A percentile compares a stretch with the other conserved stretches of the same genome.
Evolutionary conservation across 1,139 yeast species (phyloP).

Genomic region (Nakaseomyces sp.): DNA sequence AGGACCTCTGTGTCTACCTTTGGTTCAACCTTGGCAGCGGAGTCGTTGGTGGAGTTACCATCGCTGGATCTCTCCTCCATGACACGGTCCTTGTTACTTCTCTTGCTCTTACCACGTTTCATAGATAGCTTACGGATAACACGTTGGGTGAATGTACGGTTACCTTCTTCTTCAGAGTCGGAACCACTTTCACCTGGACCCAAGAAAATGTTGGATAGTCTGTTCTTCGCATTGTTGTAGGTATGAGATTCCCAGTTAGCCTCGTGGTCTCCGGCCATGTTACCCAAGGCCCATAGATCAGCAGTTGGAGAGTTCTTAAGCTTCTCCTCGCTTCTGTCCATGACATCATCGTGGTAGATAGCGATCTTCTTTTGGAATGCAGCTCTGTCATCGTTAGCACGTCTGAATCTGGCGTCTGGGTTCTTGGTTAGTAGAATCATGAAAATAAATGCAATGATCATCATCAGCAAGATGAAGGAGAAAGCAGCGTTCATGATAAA

Average conservation of each 20-base stretch:
- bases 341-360: background rate
- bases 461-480: slow-evolving; percentile 51
- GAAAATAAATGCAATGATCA: slow-evolving; percentile 50
- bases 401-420: slow-evolving; percentile 76
- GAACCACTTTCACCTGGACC: slow-evolving; percentile 1
- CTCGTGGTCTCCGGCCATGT: slow-evolving; percentile 64
- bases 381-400: slow-evolving; percentile 76
- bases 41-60: slow-evolving; percentile 2
- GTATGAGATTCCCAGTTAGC: slow-evolving; percentile 43
- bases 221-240: background rate
- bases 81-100: background rate
- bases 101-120: slow-evolving; percentile 13
- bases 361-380: slow-evolving; percentile 63
- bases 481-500: slow-evolving; percentile 73
- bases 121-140: slow-evolving; percentile 22
- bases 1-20: background rate
- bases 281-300: slow-evolving; percentile 35
- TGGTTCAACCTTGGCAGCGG: background rate
- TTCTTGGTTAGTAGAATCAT: slow-evolving; percentile 58
- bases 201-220: slow-evolving; percentile 2
- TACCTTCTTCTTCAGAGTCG: slow-evolving; percentile 2
- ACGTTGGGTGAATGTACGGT: slow-evolving; percentile 21
- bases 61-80: slow-evolving; percentile 2
- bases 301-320: slow-evolving; percentile 31
- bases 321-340: slow-evolving; percentile 1